Percentiles rank a stretch among this genome's conserved stretches.
These are phyloP conservation scores for Trichoderma atroviride DNA, from an alignment of 2,329 filamentous ascomycete genomes.

Conservation along the genomic window DNA sequence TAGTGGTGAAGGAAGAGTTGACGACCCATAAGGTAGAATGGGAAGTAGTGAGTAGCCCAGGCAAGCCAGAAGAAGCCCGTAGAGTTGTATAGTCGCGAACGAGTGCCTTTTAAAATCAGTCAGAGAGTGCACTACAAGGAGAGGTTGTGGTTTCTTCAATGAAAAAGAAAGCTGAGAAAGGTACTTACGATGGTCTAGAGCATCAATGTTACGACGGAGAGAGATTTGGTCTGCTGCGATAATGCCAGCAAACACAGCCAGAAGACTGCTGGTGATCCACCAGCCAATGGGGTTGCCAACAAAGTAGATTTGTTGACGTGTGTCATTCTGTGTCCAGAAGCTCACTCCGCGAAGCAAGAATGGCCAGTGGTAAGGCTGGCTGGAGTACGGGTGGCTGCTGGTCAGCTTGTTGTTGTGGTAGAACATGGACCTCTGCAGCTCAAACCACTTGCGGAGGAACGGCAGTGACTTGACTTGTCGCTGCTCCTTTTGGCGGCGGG, in stretches of 20 bases:
- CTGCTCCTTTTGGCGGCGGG: slow-evolving; percentile 73
- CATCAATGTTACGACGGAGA: slow-evolving; percentile 88
- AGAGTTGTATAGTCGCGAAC: slow-evolving; percentile 94
- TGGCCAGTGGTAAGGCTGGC: slow-evolving; percentile 94
- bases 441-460: slow-evolving; percentile 93
- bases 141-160: background rate
- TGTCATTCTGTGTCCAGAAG: slow-evolving; percentile 98
- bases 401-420: slow-evolving; percentile 98
- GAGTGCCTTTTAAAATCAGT: slow-evolving; percentile 63
- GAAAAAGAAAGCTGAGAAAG: background rate
- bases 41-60: slow-evolving; percentile 96
- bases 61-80: slow-evolving; percentile 99
- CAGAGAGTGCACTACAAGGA: background rate
- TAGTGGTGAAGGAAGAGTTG: slow-evolving; percentile 99
- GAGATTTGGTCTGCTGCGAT: slow-evolving; percentile 92
- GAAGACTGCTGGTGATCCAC: slow-evolving; percentile 91
- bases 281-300: slow-evolving; percentile 94
- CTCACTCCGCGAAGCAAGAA: slow-evolving; percentile 96
- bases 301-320: slow-evolving; percentile 97
- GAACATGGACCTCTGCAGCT: slow-evolving; percentile 98
- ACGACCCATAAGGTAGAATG: slow-evolving; percentile 97
- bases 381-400: slow-evolving; percentile 94
- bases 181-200: slow-evolving; percentile 85
- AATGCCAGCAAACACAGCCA: slow-evolving; percentile 93
- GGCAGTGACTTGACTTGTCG: slow-evolving; percentile 80